Conservation (phyloP, 371 early-diverging fungal species). For the Conidiobolus incongruus region DNA sequence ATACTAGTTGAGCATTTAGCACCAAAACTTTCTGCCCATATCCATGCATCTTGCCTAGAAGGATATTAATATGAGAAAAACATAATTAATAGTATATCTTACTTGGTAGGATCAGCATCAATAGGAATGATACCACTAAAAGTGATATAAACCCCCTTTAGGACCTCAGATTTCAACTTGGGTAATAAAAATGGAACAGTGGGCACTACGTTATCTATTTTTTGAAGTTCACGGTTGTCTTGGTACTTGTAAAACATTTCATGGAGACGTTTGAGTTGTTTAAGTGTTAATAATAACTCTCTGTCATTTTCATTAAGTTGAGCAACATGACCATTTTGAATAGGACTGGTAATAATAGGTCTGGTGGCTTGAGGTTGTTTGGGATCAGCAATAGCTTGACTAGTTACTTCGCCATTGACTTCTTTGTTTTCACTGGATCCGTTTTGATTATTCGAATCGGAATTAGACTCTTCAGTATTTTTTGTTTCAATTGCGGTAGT, state of each 20-base stretch:
- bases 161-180: slow-evolving; percentile 19
- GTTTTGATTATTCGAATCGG: slow-evolving; percentile 1
- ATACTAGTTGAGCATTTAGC: slow-evolving; percentile 32
- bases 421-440: slow-evolving; percentile 8
- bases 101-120: slow-evolving; percentile 14
- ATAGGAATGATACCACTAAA: slow-evolving; percentile 32
- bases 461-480: not conserved
- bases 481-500: not conserved
- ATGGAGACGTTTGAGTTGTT: not conserved
- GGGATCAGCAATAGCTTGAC: not conserved
- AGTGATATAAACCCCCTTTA: slow-evolving; percentile 19
- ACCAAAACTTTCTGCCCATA: slow-evolving; percentile 40
- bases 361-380: slow-evolving; percentile 4
- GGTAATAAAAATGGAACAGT: not conserved
- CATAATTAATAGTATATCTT: slow-evolving; percentile 10
- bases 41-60: slow-evolving; percentile 38
- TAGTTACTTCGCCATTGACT: slow-evolving; percentile 1
- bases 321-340: not conserved
- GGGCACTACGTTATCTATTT: not conserved
- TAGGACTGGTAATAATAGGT: slow-evolving; percentile 15
- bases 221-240: not conserved
- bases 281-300: not conserved
- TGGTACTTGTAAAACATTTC: not conserved
- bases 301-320: not conserved
- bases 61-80: slow-evolving; percentile 16